These are phyloP conservation scores for Escovopsis sp. DNA, from an alignment of 2,329 filamentous ascomycete genomes.

Conservation along the genomic window DNA sequence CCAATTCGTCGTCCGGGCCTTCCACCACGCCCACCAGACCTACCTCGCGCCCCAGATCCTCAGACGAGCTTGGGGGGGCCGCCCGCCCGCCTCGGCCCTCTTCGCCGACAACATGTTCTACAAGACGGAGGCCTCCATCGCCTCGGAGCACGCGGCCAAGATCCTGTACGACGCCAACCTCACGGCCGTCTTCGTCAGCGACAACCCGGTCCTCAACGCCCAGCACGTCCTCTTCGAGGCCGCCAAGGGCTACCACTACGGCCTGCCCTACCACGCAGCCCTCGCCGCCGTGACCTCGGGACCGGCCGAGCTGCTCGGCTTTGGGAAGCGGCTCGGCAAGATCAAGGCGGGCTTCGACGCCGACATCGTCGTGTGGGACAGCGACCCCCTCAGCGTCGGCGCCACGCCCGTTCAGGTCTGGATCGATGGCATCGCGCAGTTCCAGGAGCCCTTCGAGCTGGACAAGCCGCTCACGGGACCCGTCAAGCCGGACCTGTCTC, in stretches of 20 bases:
- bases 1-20: conserved; percentile 48
- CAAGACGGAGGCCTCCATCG: conserved; percentile 51
- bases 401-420: conserved; percentile 45
- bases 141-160: conserved; percentile 51
- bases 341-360: conserved; percentile 46
- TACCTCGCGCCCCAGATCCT: conserved; percentile 46
- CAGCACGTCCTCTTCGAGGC: conserved; percentile 55
- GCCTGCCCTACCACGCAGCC: conserved; percentile 44
- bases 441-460: conserved; percentile 35
- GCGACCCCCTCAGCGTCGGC: conserved; percentile 43
- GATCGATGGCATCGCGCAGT: conserved; percentile 45
- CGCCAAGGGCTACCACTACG: conserved; percentile 43
- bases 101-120: conserved; percentile 63
- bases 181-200: conserved; percentile 52
- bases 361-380: conserved; percentile 47
- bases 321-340: conserved; percentile 43
- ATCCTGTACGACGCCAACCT: conserved; percentile 48
- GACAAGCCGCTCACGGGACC: conserved; percentile 29
- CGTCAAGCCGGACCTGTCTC: conserved; percentile 23
- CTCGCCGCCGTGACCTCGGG: conserved; percentile 42
- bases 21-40: conserved; percentile 56
- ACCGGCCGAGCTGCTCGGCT: conserved; percentile 41
- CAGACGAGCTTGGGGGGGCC: conserved; percentile 38
- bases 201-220: conserved; percentile 55
- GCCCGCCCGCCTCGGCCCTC: conserved; percentile 40